Evolutionary conservation across 1,284 basidiomycete species (phyloP).

Genomic region (Sporisorium exsertum): DNA sequence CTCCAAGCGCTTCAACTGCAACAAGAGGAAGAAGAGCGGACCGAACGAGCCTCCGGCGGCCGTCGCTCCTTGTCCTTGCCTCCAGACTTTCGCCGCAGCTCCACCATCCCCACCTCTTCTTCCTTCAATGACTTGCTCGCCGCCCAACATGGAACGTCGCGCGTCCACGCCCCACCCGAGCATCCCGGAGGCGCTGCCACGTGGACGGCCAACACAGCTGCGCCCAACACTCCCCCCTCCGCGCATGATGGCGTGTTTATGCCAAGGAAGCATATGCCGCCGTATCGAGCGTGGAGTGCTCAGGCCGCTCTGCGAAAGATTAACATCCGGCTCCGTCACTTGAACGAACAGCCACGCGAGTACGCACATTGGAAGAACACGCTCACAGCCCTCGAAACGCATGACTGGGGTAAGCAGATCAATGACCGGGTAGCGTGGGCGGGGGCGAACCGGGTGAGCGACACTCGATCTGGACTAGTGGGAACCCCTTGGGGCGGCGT

Average conservation of each 20-base stretch:
- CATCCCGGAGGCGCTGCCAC: too few species aligned
- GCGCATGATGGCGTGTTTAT: too few species aligned
- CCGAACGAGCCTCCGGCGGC: neutral
- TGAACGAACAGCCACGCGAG: neutral
- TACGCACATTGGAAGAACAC: neutral
- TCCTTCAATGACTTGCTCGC: too few species aligned
- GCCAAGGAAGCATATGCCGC: neutral
- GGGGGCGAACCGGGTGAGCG: neutral
- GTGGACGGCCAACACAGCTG: too few species aligned
- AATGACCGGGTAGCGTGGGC: conserved; percentile 5
- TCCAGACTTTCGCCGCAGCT: too few species aligned
- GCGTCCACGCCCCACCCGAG: too few species aligned
- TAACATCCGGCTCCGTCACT: conserved; percentile 1
- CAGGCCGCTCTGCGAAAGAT: neutral
- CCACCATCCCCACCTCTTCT: too few species aligned
- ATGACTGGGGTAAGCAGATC: conserved; percentile 4
- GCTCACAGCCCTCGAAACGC: neutral
- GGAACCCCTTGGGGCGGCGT: conserved; percentile 8
- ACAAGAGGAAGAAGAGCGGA: too few species aligned
- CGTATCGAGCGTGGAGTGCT: conserved; percentile 18
- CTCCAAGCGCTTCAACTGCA: neutral
- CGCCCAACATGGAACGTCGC: too few species aligned
- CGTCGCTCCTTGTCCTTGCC: too few species aligned
- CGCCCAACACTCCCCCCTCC: too few species aligned
- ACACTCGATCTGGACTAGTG: neutral